These are phyloP conservation scores for Zanthoxylum bungeanum DNA, from an alignment of 345 rosid genomes.

Conservation along the genomic window DNA sequence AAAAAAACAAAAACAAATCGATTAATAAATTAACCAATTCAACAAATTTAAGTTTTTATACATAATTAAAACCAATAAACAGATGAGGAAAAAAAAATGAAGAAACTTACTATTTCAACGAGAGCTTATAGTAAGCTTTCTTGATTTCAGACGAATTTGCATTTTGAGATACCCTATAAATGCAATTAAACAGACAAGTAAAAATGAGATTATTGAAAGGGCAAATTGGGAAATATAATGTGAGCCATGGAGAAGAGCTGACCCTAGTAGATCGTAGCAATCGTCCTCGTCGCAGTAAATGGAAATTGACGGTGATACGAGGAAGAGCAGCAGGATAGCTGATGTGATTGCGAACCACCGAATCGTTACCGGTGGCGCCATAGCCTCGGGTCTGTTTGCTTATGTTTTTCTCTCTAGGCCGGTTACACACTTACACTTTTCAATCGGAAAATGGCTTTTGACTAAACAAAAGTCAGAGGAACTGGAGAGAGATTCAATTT, in stretches of 20 bases:
- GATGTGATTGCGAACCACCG: slow-evolving; percentile 46
- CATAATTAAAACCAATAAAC: slow-evolving; percentile 1
- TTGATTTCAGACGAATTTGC: slow-evolving; percentile 93
- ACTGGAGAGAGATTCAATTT: too few species aligned
- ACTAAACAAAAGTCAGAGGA: neutral
- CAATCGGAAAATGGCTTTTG: neutral
- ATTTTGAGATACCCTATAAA: slow-evolving; percentile 71
- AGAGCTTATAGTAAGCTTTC: slow-evolving; percentile 93
- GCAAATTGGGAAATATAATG: neutral
- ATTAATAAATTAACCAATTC: neutral
- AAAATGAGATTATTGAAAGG: neutral
- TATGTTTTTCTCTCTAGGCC: too few species aligned
- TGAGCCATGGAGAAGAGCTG: slow-evolving; percentile 18
- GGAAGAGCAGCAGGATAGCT: slow-evolving; percentile 34
- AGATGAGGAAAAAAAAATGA: slow-evolving; percentile 12
- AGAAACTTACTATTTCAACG: slow-evolving; percentile 66
- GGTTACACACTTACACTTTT: too few species aligned
- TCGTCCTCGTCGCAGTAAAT: slow-evolving; percentile 97
- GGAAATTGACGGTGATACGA: slow-evolving; percentile 52
- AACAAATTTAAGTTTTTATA: slow-evolving; percentile 4
- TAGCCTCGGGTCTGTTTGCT: slow-evolving; percentile 20
- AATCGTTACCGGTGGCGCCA: slow-evolving; percentile 59
- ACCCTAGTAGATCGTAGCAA: slow-evolving; percentile 94
- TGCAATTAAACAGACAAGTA: neutral
- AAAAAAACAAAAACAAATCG: slow-evolving; percentile 11